Evolutionary conservation across 768 basidiomycete genomes (phyloP), one percentile per base, ranked within the genome.

Genomic region (Rhizopogon vinicolor): DNA sequence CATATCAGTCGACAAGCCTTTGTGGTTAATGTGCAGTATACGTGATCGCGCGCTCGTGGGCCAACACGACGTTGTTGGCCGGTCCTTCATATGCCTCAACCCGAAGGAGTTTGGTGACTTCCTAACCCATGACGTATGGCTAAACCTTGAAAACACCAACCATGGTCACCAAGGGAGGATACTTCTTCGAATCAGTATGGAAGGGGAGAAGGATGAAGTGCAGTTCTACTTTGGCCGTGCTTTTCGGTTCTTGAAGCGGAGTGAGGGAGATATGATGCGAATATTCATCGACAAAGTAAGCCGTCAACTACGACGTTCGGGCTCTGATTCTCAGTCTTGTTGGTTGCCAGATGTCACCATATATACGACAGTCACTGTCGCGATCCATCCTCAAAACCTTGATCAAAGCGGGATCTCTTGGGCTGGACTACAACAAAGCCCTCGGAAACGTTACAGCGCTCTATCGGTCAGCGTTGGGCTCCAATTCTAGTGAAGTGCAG

Each of bases 191-290:
- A 81, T 98, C 55, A 95, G 93, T 66, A 97, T 98, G 94, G 97
- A 99, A 66, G 94, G 95, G 52, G 97, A 98, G 78, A 94, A 96
- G 72, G 94, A 97, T 63, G 97, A 99, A 67, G 91, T 93, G 7
- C 91, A 91, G 62, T 99, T 97, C 76, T 95, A 90, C 77, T 99
- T 98, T 64, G 97, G 97, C 28, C 81, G 94, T 33, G 96, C 88
- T 3, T 99, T 99, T 79, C 80, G 96, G 44, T 92, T 87, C 40
- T 69, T 99, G 61, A 98, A 98, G 72, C 78, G 94, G 33, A 91
- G 93, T 0, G 93, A 98, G 66, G 85, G 82, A 22, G 96, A 99
- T 64, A 98, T 99, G 96, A 82, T 94, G 52, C 80, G 95, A 10
- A 90, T 90, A 37, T 96, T 98, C 70, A 89, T 98, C 54, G 97